Base-by-base conservation (phyloP, 257 asterid genomes). In the Ilex asprella region DNA sequence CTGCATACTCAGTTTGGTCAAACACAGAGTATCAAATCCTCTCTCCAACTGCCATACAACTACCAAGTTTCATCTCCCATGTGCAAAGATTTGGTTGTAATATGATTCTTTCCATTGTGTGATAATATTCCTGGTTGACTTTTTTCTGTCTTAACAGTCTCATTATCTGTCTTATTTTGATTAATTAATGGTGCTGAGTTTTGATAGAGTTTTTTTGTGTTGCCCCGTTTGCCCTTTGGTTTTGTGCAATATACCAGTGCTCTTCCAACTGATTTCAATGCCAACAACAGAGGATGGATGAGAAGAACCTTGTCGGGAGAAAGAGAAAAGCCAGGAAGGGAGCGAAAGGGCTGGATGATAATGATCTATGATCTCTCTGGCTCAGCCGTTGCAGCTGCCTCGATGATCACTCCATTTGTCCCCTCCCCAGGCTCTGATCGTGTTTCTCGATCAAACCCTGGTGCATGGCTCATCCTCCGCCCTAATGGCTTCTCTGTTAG, bases 341-440 rank as follows among this genome's bases (percentile, higher is more conserved):
- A 87, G 32, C 74, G 97, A 2, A 87, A 90, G 39, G 96, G 96
- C 0, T 90, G 97, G 97, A 85, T 85, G 96, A 67, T 90, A 31
- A 72, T 76, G 11, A 76, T 90, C 10, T 79, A 90, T 55, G 97
- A 90, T 32, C 86, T 90, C 21, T 90, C 96, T 0, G 97, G 97
- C 65, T 87, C 96, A 1, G 83, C 97, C 0, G 95, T 87, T 16
- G 97, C 97, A 6, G 95, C 97, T 1, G 97, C 97, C 21, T 87
- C 96, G 12, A 87, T 90, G 97, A 81, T 82, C 79, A 90, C 97
- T 0, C 97, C 97, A 0, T 90, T 90, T 51, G 96, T 87, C 44
- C 89, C 95, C 0, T 90, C 97, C 16, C 88, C 88, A 0, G 91
- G 95, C 1, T 87, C 95, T 0, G 90, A 90, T 2, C 89, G 96